Conservation (phyloP, 2,329 filamentous ascomycete species). For the Ophiostoma piceae region DNA sequence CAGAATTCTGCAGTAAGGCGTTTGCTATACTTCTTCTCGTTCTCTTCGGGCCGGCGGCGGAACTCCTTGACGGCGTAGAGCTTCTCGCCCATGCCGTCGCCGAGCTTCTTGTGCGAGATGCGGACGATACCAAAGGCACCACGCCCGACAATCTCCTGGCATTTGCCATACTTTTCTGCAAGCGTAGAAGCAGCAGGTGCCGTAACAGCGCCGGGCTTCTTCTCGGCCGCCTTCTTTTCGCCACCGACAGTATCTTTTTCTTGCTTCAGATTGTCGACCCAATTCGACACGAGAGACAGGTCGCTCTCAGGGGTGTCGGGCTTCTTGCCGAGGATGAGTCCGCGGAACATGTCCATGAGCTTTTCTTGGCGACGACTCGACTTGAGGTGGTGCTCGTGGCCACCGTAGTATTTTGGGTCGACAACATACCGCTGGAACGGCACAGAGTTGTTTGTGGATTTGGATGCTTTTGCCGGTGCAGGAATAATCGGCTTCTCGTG, state of each 20-base stretch:
- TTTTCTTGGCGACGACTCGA: constrained; percentile 92
- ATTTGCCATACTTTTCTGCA: constrained; percentile 96
- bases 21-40: constrained; percentile 96
- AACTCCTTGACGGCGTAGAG: constrained; percentile 98
- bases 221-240: constrained; percentile 50
- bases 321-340: constrained; percentile 70
- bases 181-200: constrained; percentile 52
- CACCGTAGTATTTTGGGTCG: constrained; percentile 53
- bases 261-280: constrained; percentile 88
- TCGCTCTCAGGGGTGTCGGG: constrained; percentile 74
- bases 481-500: constrained; percentile 31
- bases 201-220: constrained; percentile 16
- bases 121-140: constrained; percentile 96
- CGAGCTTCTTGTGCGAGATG: constrained; percentile 92
- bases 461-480: constrained; percentile 36
- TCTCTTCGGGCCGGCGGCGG: constrained; percentile 86
- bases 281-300: constrained; percentile 86
- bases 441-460: constrained; percentile 34
- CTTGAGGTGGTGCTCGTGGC: constrained; percentile 83
- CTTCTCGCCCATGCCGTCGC: constrained; percentile 75
- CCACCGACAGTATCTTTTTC: constrained; percentile 72
- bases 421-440: constrained; percentile 46
- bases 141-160: constrained; percentile 91
- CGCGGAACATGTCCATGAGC: constrained; percentile 83
- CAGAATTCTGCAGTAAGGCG: constrained; percentile 95